Percentiles rank a stretch among this genome's conserved stretches.
phyloP scores from a whole-genome alignment of 140 eudicot genomes.

The Oenanthe javanica region DNA sequence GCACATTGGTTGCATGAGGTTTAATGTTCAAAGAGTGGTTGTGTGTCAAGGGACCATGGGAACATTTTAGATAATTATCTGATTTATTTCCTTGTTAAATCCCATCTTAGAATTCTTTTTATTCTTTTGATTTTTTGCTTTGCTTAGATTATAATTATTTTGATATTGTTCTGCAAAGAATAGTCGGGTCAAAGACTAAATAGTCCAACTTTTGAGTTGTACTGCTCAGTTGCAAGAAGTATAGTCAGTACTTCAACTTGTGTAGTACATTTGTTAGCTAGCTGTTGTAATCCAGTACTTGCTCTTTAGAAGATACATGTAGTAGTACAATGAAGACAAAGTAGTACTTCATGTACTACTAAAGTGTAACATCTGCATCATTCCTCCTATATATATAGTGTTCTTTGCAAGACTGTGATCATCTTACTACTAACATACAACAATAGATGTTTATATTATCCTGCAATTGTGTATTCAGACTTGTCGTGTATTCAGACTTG shows the following conservation, averaged over 20 bases:
- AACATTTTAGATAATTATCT: not conserved
- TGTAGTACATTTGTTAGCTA: conserved; percentile 1
- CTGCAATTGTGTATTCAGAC: too few relatives aligned
- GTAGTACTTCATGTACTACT: not conserved
- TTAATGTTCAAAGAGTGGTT: not conserved
- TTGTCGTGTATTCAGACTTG: too few relatives aligned
- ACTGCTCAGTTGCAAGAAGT: not conserved
- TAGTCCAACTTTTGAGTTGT: not conserved
- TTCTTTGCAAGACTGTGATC: not conserved
- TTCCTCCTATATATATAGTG: not conserved
- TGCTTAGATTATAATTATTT: not conserved
- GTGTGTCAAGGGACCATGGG: not conserved
- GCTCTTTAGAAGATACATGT: not conserved
- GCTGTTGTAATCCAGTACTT: not conserved
- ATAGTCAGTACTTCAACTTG: not conserved
- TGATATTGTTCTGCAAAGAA: not conserved
- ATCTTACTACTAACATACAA: not conserved
- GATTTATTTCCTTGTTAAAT: not conserved
- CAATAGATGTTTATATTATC: not conserved
- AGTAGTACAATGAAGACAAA: not conserved
- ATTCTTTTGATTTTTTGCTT: not conserved
- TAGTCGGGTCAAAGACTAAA: not conserved
- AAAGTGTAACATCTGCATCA: not conserved
- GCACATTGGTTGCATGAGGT: not conserved
- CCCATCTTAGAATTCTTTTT: too few relatives aligned